Conservation (phyloP, 257 asterid genomes). For the Eustoma russellianum region DNA sequence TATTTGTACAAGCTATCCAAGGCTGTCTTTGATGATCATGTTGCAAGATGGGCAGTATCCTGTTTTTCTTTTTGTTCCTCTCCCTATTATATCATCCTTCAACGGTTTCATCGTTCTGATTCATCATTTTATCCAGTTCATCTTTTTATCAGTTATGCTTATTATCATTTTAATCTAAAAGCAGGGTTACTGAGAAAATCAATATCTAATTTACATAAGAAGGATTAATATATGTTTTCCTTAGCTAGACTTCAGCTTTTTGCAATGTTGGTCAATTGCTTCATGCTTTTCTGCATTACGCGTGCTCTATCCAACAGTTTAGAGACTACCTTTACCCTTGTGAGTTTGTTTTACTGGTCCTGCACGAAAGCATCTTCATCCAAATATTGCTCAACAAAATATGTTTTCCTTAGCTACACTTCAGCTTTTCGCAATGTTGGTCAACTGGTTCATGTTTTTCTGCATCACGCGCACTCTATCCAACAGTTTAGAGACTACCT, state of each 20-base stretch:
- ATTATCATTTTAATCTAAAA: neutral
- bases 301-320: constrained; percentile 80
- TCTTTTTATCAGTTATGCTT: constrained; percentile 1
- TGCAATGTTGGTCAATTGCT: constrained; percentile 82
- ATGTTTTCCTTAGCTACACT: constrained; percentile 57
- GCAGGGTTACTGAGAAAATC: too few relatives aligned
- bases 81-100: constrained; percentile 5
- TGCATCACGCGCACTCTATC: constrained; percentile 85
- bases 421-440: constrained; percentile 75
- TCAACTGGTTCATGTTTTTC: constrained; percentile 96
- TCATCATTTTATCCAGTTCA: neutral
- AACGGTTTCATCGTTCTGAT: neutral
- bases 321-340: constrained; percentile 81
- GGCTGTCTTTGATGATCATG: constrained; percentile 50
- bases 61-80: constrained; percentile 7
- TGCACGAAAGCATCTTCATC: constrained; percentile 47
- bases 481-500: constrained; percentile 83
- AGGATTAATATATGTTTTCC: constrained; percentile 22
- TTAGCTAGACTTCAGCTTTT: constrained; percentile 70
- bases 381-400: constrained; percentile 28
- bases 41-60: constrained; percentile 85
- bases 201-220: neutral
- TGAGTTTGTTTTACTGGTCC: constrained; percentile 91
- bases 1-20: constrained; percentile 63
- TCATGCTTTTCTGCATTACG: constrained; percentile 87